phyloP scores from a whole-genome alignment of 2,329 filamentous ascomycete species.

The Aspergillus carbonarius region DNA sequence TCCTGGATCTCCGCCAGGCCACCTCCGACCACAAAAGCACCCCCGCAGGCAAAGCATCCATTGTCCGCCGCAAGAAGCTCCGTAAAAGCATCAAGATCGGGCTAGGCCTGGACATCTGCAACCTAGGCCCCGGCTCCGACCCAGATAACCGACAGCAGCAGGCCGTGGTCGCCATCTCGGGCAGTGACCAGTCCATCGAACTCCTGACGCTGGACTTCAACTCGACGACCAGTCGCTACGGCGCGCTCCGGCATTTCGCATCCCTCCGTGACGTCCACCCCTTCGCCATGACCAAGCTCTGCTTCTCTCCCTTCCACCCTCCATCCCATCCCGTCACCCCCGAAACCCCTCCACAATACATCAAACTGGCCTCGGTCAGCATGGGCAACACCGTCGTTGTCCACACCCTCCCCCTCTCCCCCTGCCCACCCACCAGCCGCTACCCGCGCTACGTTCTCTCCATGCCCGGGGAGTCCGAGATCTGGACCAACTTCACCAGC shows the following conservation, averaged over 20 bases:
- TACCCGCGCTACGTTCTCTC: constrained; percentile 69
- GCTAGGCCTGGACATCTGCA: constrained; percentile 73
- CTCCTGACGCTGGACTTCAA: constrained; percentile 74
- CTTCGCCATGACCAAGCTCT: constrained; percentile 58
- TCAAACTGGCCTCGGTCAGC: constrained; percentile 79
- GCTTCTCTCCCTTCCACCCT: constrained; percentile 53
- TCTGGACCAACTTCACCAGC: constrained; percentile 54
- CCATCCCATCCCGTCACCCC: constrained; percentile 51
- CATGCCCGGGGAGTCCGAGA: constrained; percentile 55
- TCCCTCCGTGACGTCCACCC: constrained; percentile 57
- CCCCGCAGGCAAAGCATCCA: constrained; percentile 31
- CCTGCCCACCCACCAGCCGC: constrained; percentile 42
- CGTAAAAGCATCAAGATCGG: constrained; percentile 70
- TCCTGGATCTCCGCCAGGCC: constrained; percentile 40
- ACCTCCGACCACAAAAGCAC: constrained; percentile 6
- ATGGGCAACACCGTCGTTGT: constrained; percentile 77
- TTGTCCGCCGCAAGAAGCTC: constrained; percentile 58
- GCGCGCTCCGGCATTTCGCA: constrained; percentile 51
- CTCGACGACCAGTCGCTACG: constrained; percentile 36
- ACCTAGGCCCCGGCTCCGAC: constrained; percentile 55
- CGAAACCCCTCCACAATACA: constrained; percentile 54
- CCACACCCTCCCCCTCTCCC: constrained; percentile 70
- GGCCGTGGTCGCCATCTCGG: constrained; percentile 76
- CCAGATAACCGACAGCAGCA: constrained; percentile 69
- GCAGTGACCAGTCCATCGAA: constrained; percentile 74